Percentiles rank a stretch among this genome's conserved stretches.
Evolutionary conservation across 305 asterid species (phyloP).

Genomic region (Fraxinus platypoda): DNA sequence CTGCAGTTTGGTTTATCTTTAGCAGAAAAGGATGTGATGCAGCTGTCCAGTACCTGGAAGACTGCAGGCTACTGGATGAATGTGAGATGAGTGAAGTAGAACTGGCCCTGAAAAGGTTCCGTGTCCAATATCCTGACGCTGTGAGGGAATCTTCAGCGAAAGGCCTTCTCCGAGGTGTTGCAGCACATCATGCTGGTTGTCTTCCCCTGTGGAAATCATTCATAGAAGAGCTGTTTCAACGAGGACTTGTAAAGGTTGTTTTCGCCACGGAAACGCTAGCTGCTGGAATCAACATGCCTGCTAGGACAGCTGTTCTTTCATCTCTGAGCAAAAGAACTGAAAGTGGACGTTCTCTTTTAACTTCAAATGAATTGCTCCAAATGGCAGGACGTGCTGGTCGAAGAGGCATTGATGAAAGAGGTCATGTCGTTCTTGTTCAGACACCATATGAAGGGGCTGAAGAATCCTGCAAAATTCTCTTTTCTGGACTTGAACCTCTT

Average conservation of each 20-base stretch:
- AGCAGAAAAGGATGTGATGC: slow-evolving; percentile 99
- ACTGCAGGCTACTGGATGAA: slow-evolving; percentile 76
- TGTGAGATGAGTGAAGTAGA: slow-evolving; percentile 88
- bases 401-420: slow-evolving; percentile 92
- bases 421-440: slow-evolving; percentile 90
- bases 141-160: slow-evolving; percentile 85
- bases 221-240: slow-evolving; percentile 89
- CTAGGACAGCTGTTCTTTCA: slow-evolving; percentile 95
- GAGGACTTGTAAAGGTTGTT: slow-evolving; percentile 93
- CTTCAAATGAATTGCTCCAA: slow-evolving; percentile 88
- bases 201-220: slow-evolving; percentile 99
- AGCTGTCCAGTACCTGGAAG: slow-evolving; percentile 89
- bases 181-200: slow-evolving; percentile 99
- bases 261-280: slow-evolving; percentile 99
- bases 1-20: slow-evolving; percentile 98
- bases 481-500: slow-evolving; percentile 93
- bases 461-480: slow-evolving; percentile 90
- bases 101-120: slow-evolving; percentile 84
- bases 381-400: slow-evolving; percentile 99
- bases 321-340: slow-evolving; percentile 92
- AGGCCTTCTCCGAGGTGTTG: slow-evolving; percentile 94
- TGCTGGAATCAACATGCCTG: slow-evolving; percentile 99
- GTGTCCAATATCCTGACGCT: slow-evolving; percentile 86
- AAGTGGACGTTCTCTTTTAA: slow-evolving; percentile 76
- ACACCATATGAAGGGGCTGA: slow-evolving; percentile 93